Conservation (phyloP, 495 filamentous ascomycete species). For the Penicillium soppii region DNA sequence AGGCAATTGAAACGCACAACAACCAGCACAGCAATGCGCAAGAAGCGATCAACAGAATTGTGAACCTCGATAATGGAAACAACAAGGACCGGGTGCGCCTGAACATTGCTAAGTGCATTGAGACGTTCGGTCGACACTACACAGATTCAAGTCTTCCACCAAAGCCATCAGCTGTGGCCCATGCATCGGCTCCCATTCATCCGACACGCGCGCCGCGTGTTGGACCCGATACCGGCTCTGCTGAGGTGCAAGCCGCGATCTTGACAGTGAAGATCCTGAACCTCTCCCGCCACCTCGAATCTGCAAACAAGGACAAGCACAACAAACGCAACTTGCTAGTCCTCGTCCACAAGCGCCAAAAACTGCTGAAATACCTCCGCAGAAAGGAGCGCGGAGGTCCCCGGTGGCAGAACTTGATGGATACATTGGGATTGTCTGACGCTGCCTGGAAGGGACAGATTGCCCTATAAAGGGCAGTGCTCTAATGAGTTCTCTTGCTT, state of each 20-base stretch:
- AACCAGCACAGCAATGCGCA: conserved; percentile 34
- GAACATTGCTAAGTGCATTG: conserved; percentile 79
- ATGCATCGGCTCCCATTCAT: conserved; percentile 25
- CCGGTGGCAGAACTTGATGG: conserved; percentile 80
- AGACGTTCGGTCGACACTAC: conserved; percentile 84
- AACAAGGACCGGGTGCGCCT: conserved; percentile 72
- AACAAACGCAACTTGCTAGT: conserved; percentile 88
- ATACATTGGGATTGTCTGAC: conserved; percentile 80
- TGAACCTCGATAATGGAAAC: conserved; percentile 69
- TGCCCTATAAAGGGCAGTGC: conserved; percentile 52
- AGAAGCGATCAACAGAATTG: conserved; percentile 74
- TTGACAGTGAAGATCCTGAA: conserved; percentile 91
- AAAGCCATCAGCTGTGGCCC: conserved; percentile 40
- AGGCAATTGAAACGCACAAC: conserved; percentile 26
- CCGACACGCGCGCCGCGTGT: conserved; percentile 62
- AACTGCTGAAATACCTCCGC: conserved; percentile 79
- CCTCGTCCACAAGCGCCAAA: conserved; percentile 87
- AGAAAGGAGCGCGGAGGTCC: conserved; percentile 86
- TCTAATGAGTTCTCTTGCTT: conserved; percentile 10
- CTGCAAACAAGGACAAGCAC: conserved; percentile 70
- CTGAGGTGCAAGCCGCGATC: conserved; percentile 97
- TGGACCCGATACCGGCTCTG: conserved; percentile 87
- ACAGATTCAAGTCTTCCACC: conserved; percentile 71
- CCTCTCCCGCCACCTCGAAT: conserved; percentile 60
- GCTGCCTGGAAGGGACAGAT: conserved; percentile 87